phyloP scores from a whole-genome alignment of 148 eudicot genomes.

The Cornus controversa region DNA sequence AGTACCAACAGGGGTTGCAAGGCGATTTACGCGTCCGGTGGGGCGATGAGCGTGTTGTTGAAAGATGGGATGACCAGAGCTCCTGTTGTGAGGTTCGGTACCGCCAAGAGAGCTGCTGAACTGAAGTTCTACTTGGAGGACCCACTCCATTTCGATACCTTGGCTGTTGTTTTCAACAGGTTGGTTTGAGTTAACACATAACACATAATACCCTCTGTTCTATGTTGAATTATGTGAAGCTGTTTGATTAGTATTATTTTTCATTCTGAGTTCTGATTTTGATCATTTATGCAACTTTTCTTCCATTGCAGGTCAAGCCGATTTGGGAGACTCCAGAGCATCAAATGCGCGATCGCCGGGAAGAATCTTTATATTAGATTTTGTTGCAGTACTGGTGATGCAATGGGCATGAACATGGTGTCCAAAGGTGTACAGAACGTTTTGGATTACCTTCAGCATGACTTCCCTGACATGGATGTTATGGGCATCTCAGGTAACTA shows the following conservation, averaged over 20 bases:
- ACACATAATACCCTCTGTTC: too few species aligned
- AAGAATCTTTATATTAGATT: constrained; percentile 75
- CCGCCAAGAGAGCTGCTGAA: constrained; percentile 67
- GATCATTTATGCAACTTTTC: too few species aligned
- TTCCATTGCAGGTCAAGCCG: constrained; percentile 63
- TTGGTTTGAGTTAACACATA: not conserved
- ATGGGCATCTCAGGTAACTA: constrained; percentile 66
- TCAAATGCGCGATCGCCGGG: constrained; percentile 75
- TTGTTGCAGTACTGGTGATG: constrained; percentile 82
- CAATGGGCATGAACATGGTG: constrained; percentile 98
- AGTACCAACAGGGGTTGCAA: constrained; percentile 89
- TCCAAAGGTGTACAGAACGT: constrained; percentile 93
- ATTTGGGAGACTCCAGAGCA: constrained; percentile 66
- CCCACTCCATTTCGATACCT: constrained; percentile 57
- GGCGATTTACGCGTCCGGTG: constrained; percentile 66
- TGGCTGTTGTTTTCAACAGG: constrained; percentile 66
- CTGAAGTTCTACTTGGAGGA: constrained; percentile 75
- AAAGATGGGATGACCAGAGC: constrained; percentile 89
- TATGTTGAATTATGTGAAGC: too few species aligned
- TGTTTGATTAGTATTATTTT: too few species aligned
- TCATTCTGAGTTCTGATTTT: too few species aligned
- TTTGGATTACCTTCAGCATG: constrained; percentile 61
- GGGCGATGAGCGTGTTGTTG: constrained; percentile 56
- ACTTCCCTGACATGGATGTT: constrained; percentile 88
- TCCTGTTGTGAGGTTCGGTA: constrained; percentile 70